These are phyloP conservation scores for Nitzschia sp. DNA, from an alignment of 108 stramenopile species.

Conservation along the genomic window DNA sequence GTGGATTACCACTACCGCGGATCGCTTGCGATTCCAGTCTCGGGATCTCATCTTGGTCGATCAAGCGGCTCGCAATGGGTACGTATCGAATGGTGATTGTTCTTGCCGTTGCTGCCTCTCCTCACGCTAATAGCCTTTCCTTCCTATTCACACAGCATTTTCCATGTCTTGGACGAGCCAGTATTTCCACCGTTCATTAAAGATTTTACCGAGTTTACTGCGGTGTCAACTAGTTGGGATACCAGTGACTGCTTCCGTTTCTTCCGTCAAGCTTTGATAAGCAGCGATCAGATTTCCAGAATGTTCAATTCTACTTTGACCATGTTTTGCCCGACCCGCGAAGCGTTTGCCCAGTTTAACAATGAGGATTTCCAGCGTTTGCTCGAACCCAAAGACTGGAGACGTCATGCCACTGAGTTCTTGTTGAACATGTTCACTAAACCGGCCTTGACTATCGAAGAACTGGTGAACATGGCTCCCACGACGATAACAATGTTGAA, in stretches of 20 bases:
- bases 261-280: constrained; percentile 16
- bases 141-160: constrained; percentile 14
- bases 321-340: constrained; percentile 34
- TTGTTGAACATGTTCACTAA: constrained; percentile 28
- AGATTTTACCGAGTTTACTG: constrained; percentile 34
- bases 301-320: constrained; percentile 27
- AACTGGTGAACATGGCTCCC: constrained; percentile 23
- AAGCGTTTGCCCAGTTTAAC: constrained; percentile 37
- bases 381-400: constrained; percentile 35
- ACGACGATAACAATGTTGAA: constrained; percentile 35
- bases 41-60: constrained; percentile 23
- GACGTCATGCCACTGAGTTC: constrained; percentile 36
- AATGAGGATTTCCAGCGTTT: constrained; percentile 37
- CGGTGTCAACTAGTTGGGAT: constrained; percentile 17
- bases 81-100: constrained; percentile 25
- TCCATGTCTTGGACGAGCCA: constrained; percentile 31
- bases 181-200: constrained; percentile 30
- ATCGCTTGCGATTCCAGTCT: constrained; percentile 35
- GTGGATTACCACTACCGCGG: constrained; percentile 37
- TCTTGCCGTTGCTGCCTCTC: no score
- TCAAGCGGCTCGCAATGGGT: constrained; percentile 32
- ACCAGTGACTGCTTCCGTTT: constrained; percentile 30
- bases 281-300: constrained; percentile 12
- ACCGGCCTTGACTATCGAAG: constrained; percentile 15
- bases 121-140: background rate